Base-by-base conservation (phyloP, 2,329 filamentous ascomycete genomes). In the Monilinia laxa region DNA sequence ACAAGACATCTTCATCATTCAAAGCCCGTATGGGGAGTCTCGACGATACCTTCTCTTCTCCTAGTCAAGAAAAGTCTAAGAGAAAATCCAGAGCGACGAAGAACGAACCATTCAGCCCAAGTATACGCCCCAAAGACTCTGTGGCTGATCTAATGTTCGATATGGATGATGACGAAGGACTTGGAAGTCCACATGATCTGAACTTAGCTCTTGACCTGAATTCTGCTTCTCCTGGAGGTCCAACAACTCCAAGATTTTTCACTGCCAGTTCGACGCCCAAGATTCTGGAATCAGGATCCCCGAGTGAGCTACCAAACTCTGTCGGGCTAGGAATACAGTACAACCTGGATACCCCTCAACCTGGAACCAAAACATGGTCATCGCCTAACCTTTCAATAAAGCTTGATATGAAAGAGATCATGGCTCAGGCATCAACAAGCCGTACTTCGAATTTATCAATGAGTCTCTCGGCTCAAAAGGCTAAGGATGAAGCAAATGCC, bases 131-230 rank as follows among this genome's bases (percentile, higher is more conserved):
- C 1, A 92, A 87, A 73, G 83, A 83, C 25, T 93, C 90, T 0
- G 81, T 84, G 1, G 83, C 83, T 49, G 93, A 97, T 72, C 83
- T 97, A 65, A 96, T 97, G 77, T 97, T 97, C 75, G 87, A 92
- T 71, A 97, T 97, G 93, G 94, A 97, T 67, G 93, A 96, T 25
- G 76, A 76, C 40, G 73, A 75, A 23, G 52, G 66, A 18, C 65
- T 71, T 12, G 45, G 59, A 14, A 54, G 56, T 62, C 51, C 7
- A 14, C 65, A 51, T 42, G 45, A 28, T 4, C 25, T 64, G 14
- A 67, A 56, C 16, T 31, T 49, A 25, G n/a, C 57, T 31, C 25
- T 49, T 25, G 65, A 72, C 3, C 38, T 66, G 20, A 64, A 40
- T 47, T 42, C 49, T 38, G 35, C 45, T 25, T 63, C 58, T 23